Evolutionary conservation across 257 asterid species (phyloP).

Genomic region (Oldenlandia corymbosa): DNA sequence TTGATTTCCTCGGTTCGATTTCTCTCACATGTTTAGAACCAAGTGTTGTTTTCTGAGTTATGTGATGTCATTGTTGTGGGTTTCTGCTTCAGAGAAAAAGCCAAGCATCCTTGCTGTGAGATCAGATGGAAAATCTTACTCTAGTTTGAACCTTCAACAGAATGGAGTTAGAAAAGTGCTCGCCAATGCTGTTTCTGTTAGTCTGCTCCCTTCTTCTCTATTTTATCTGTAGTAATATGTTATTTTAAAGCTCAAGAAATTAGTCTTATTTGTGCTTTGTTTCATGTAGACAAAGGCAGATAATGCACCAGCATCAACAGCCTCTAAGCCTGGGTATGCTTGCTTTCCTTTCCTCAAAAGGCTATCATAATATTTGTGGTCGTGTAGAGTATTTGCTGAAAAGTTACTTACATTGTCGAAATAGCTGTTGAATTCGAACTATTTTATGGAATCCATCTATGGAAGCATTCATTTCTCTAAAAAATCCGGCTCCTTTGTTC

Average conservation of each 20-base stretch:
- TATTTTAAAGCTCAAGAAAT: background rate
- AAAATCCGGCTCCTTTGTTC: background rate
- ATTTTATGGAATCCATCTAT: background rate
- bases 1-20: background rate
- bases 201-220: slow-evolving; percentile 18
- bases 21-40: background rate
- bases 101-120: slow-evolving; percentile 24
- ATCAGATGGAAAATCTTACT: slow-evolving; percentile 34
- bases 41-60: background rate
- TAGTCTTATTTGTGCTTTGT: background rate
- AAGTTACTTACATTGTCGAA: too few species aligned
- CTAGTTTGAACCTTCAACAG: slow-evolving; percentile 25
- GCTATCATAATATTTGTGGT: background rate
- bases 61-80: background rate
- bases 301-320: slow-evolving; percentile 34
- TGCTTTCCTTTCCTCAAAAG: slow-evolving; percentile 14
- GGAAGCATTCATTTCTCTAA: background rate
- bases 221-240: background rate
- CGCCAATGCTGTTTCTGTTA: slow-evolving; percentile 55
- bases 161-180: slow-evolving; percentile 29
- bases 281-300: slow-evolving; percentile 42
- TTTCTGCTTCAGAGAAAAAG: slow-evolving; percentile 42
- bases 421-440: background rate
- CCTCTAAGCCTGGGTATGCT: slow-evolving; percentile 61
- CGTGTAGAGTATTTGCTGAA: too few species aligned